phyloP scores from a whole-genome alignment of 1,139 yeast genomes.

The Sugiyamaella grinbergsii region DNA sequence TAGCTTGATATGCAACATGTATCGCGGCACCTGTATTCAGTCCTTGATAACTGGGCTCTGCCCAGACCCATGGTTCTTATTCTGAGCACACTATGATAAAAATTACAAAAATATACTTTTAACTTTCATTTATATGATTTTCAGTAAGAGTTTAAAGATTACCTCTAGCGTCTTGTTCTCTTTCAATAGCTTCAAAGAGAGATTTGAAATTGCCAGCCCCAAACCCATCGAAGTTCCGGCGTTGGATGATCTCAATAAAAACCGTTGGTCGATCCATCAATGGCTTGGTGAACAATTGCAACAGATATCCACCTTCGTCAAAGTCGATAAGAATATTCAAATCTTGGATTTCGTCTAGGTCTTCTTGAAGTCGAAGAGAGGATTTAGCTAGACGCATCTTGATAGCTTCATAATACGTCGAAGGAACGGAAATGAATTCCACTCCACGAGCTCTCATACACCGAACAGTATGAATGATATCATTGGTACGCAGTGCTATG shows the following conservation, averaged over 20 bases:
- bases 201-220: conserved; percentile 88
- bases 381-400: conserved; percentile 47
- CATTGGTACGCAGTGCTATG: conserved; percentile 63
- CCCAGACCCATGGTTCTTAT: background rate
- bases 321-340: conserved; percentile 70
- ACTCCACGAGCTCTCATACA: conserved; percentile 61
- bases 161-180: conserved; percentile 49
- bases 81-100: too few species aligned
- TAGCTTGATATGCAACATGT: too few species aligned
- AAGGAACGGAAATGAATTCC: conserved; percentile 65
- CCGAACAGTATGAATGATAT: conserved; percentile 61
- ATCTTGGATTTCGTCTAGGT: conserved; percentile 47
- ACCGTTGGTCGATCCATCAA: conserved; percentile 77
- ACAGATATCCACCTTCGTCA: conserved; percentile 67
- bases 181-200: conserved; percentile 73
- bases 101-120: too few species aligned
- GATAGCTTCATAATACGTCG: conserved; percentile 56
- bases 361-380: conserved; percentile 52
- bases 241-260: conserved; percentile 77
- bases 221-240: conserved; percentile 78
- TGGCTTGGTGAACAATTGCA: conserved; percentile 80
- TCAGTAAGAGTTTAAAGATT: conserved; percentile 34
- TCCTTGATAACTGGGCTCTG: too few species aligned
- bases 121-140: too few species aligned
- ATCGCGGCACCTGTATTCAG: too few species aligned